Base-by-base conservation (phyloP, 805 yeast genomes). In the Kodamaea laetipori region DNA sequence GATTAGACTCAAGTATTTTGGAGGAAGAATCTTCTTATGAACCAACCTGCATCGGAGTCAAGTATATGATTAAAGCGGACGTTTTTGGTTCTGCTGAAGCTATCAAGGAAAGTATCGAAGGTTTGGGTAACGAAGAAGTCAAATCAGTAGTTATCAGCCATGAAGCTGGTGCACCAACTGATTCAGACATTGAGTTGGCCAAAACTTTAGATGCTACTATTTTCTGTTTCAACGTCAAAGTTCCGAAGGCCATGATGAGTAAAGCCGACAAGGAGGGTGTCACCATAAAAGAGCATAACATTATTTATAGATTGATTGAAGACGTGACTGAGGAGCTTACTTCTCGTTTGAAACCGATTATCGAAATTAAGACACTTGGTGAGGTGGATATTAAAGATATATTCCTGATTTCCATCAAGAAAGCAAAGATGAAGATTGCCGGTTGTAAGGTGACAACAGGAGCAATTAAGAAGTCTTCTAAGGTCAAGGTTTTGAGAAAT, bases 81-180 rank as follows among this genome's bases (percentile, higher is more conserved):
- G 97, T 92, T 1, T 82, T 84, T 52, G 99, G 99, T 0, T 90
- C 98, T 0, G 86, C 87, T 0, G 99, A 94, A 60, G 99, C 99
- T 1, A 86, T 94, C 25, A 76, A 71, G 28, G 97, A 90, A 60
- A 81, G 92, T 53, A 80, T 94, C 37, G 73, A 75, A 46, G 82
- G 82, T 9, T 66, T 94, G n/a, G 97, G 97, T 5, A 90, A 92
- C 60, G 86, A 85, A 1, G 95, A 87, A 57, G 92, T 92, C 5
- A 70, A 73, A 47, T 78, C 90, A 3, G 64, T 72, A n/a, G 81
- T 92, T 1, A 63, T 94, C 3, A 77, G 77, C 34, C 76, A 82
- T 27, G 90, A 83, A 18, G 96, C 90, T 5, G 98, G 98, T 21
- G 69, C 83, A 3, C 81, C 97, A 0, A 66, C 72, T 12, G 74